These are phyloP conservation scores for Xylaria sp. DNA, from an alignment of 2,329 filamentous ascomycete species.

Conservation along the genomic window DNA sequence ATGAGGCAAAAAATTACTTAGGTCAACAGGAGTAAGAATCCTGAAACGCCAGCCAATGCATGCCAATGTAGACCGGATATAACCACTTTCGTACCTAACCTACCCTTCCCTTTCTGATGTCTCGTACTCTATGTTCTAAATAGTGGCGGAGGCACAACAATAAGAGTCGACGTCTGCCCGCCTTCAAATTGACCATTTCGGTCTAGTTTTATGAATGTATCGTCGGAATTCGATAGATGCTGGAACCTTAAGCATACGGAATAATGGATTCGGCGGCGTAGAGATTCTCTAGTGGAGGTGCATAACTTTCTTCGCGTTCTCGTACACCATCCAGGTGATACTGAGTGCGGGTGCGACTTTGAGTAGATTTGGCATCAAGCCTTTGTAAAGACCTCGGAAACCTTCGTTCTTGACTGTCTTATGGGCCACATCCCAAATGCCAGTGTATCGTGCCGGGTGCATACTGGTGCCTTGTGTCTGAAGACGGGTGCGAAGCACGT, in stretches of 20 bases:
- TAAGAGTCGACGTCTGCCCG: constrained; percentile 19
- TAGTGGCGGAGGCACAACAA: constrained; percentile 21
- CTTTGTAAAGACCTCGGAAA: constrained; percentile 88
- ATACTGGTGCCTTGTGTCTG: constrained; percentile 96
- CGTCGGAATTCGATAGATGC: constrained; percentile 6
- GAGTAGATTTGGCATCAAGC: constrained; percentile 91
- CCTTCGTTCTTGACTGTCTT: constrained; percentile 89
- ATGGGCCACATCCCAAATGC: constrained; percentile 87
- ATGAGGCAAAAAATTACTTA: constrained; percentile 32
- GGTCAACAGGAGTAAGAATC: constrained; percentile 29
- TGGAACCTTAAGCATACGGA: background rate
- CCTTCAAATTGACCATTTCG: constrained; percentile 6
- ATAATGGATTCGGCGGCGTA: background rate
- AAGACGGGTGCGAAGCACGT: constrained; percentile 88
- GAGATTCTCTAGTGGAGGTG: constrained; percentile 56
- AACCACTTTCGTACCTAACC: constrained; percentile 23
- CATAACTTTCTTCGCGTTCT: constrained; percentile 84
- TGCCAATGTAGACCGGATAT: constrained; percentile 34
- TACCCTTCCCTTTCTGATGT: constrained; percentile 13
- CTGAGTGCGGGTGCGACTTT: constrained; percentile 97
- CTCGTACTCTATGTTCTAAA: constrained; percentile 37
- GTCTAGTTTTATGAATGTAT: constrained; percentile 24
- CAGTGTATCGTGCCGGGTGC: constrained; percentile 89
- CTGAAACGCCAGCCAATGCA: constrained; percentile 42
- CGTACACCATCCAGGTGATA: constrained; percentile 94